Base-by-base conservation (phyloP, 441 rosid genomes). In the Brassica balearica region DNA sequence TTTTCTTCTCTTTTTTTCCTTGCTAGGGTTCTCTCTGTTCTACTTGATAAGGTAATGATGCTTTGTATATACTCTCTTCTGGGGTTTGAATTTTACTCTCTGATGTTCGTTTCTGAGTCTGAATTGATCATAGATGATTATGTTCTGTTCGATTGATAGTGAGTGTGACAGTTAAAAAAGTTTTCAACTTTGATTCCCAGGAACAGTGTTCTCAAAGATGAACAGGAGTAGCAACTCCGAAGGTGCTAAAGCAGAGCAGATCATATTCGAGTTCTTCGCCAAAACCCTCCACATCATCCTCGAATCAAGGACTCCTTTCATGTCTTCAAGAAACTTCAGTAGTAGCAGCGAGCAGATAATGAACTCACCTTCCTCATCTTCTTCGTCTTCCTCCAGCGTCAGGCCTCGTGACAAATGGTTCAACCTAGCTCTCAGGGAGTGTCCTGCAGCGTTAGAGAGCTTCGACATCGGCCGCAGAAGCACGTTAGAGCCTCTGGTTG, bases 351-450 rank as follows among this genome's bases (percentile, higher is more conserved):
- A 94, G 27, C 98, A 92, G 82, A 75, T 71, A 69, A 22, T 92
- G 1, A 89, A 84, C 5, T 92, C 97, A 9, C 94, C 97, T 6
- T 88, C 93, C 20, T 90, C 95, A 0, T 92, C 97, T 17, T 94
- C 97, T 0, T 91, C 97, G 2, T 92, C 98, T 0, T 90, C 97
- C 1, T 92, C 97, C 0, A 91, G 97, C 34, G 92, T 89, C 48
- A 87, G 92, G 78, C 90, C 97, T 1, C 88, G 99, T 15, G 98
- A 96, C 82, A 90, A 87, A 78, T 92, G 98, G 98, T 96, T 96
- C 77, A 92, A 92, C 76, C 78, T 96, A 78, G 97, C 97, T 3
- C 95, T 96, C 11, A 83, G 92, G 82, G 98, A 92, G 58, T 88
- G 96, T 82, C 96, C 98, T 43, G 91, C 87, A 3, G 91, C 94